Percentiles rank a stretch among this genome's conserved stretches.
Conservation (phyloP, 306 rosid genomes). For the Prunus dulcis region DNA sequence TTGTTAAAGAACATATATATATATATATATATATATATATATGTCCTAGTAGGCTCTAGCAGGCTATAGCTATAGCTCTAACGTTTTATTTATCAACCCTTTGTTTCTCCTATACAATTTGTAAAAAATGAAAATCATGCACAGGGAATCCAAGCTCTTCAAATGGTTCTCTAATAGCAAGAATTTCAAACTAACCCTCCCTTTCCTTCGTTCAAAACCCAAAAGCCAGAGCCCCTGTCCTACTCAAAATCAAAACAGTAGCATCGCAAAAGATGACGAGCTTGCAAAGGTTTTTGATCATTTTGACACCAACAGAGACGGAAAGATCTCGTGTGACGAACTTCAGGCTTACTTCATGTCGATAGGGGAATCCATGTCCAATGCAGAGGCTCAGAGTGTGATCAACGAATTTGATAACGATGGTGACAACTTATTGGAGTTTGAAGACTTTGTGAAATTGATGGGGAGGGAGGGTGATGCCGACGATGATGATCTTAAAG, state of each 20-base stretch:
- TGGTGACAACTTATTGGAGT: constrained; percentile 45
- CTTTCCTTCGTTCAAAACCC: constrained; percentile 20
- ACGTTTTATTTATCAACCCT: neutral
- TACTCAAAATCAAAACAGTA: neutral
- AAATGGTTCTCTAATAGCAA: constrained; percentile 17
- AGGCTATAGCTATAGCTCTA: neutral
- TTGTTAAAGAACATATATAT: neutral
- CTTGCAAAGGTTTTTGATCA: constrained; percentile 38
- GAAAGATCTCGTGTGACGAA: constrained; percentile 47
- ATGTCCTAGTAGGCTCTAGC: neutral
- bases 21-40: too few species aligned
- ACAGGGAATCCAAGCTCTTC: constrained; percentile 15
- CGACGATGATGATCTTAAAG: constrained; percentile 21
- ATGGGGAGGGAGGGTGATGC: constrained; percentile 22
- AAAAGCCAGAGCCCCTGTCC: neutral
- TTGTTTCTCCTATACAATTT: neutral
- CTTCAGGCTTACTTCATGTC: constrained; percentile 43
- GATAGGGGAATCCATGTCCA: constrained; percentile 39
- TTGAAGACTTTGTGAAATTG: constrained; percentile 36
- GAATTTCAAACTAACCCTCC: constrained; percentile 23
- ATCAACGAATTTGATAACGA: constrained; percentile 38
- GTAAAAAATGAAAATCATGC: neutral
- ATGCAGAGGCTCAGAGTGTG: constrained; percentile 29
- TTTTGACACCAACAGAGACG: constrained; percentile 51
- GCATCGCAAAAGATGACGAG: constrained; percentile 5